A percentile compares a stretch with the other conserved stretches of the same genome.
Evolutionary conservation across 371 early-diverging fungal species (phyloP).

Genomic region (Smittium mucronatum): DNA sequence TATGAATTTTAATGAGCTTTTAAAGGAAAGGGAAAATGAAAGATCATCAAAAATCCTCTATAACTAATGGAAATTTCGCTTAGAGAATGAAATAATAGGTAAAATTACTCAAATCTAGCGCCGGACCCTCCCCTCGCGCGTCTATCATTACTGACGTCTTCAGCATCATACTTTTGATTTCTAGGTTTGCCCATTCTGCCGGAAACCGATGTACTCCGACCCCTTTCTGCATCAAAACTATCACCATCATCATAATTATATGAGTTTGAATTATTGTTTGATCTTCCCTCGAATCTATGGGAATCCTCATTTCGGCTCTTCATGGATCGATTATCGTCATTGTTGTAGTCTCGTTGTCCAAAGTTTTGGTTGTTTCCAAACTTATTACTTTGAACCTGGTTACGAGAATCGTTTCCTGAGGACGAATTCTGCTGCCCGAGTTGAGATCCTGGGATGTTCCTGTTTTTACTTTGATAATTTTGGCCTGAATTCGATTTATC

Average conservation of each 20-base stretch:
- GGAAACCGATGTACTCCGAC: not conserved
- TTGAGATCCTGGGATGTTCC: not conserved
- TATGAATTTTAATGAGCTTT: too few relatives aligned
- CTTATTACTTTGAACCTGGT: not conserved
- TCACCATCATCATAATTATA: not conserved
- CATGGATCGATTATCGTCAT: not conserved
- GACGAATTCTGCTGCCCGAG: too few relatives aligned
- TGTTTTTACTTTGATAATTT: constrained; percentile 7
- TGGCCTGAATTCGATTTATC: not conserved
- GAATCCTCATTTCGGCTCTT: not conserved
- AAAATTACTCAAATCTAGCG: not conserved
- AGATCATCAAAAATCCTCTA: too few relatives aligned
- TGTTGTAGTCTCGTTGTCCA: not conserved
- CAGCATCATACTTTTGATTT: not conserved
- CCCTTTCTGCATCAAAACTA: not conserved
- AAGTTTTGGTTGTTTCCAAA: not conserved
- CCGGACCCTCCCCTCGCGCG: not conserved
- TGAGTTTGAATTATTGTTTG: not conserved
- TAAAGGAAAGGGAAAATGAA: too few relatives aligned
- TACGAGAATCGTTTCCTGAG: not conserved
- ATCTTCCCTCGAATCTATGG: not conserved
- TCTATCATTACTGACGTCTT: not conserved
- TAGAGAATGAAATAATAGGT: not conserved
- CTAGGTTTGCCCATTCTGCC: not conserved
- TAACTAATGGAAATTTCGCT: too few relatives aligned